phyloP scores from a whole-genome alignment of 2,329 filamentous ascomycete species.

The Pyrenophora graminea region DNA sequence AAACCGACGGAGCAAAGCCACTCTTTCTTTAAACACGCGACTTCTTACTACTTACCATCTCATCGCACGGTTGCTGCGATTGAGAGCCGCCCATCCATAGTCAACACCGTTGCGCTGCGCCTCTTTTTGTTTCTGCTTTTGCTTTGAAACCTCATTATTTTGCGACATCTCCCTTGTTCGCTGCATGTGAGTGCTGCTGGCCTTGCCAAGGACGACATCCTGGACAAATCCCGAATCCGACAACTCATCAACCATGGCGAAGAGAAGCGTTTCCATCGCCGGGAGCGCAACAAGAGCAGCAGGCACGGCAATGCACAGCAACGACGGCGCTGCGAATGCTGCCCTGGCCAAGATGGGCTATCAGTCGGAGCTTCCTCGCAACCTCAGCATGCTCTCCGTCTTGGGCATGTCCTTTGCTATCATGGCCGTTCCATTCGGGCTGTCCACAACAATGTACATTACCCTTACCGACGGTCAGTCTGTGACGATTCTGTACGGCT shows the following conservation, averaged over 20 bases:
- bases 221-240: too few species aligned
- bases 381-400: slow-evolving; percentile 70
- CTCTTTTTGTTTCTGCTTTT: too few species aligned
- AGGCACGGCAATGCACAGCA: slow-evolving; percentile 18
- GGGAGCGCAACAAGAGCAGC: slow-evolving; percentile 14
- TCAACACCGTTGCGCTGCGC: too few species aligned
- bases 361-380: slow-evolving; percentile 67
- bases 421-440: slow-evolving; percentile 72
- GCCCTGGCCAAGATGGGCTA: slow-evolving; percentile 70
- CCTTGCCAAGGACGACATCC: too few species aligned
- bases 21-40: too few species aligned
- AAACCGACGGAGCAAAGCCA: too few species aligned
- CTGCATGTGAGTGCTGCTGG: too few species aligned
- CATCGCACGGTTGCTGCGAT: too few species aligned
- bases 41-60: too few species aligned
- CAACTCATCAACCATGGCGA: slow-evolving; percentile 14
- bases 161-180: too few species aligned
- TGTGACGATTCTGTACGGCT: slow-evolving; percentile 72
- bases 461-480: slow-evolving; percentile 69
- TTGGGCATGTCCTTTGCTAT: slow-evolving; percentile 74
- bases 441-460: slow-evolving; percentile 71
- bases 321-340: slow-evolving; percentile 58
- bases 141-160: too few species aligned
- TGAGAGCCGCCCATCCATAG: too few species aligned
- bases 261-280: slow-evolving; percentile 26